phyloP scores from a whole-genome alignment of 129 eudicot genomes.

The Centaurea solstitialis region DNA sequence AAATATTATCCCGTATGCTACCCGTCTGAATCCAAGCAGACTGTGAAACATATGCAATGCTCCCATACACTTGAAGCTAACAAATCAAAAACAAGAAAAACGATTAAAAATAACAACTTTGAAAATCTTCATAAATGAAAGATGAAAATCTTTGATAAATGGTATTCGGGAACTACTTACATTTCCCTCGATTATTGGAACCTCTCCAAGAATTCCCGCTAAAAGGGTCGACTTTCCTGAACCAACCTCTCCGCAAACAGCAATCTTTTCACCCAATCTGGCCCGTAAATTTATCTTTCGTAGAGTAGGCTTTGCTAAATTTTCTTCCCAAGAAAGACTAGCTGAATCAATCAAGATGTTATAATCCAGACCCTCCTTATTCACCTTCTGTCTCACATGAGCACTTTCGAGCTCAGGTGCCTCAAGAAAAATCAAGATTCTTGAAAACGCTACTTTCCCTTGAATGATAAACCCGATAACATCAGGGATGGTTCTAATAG shows the following conservation, averaged over 20 bases:
- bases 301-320: constrained; percentile 58
- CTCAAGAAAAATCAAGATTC: constrained; percentile 82
- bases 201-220: constrained; percentile 93
- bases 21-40: constrained; percentile 99
- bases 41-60: constrained; percentile 88
- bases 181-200: constrained; percentile 66
- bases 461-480: constrained; percentile 87
- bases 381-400: constrained; percentile 48
- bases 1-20: constrained; percentile 77
- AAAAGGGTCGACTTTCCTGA: constrained; percentile 95
- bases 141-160: background rate
- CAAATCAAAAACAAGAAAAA: background rate
- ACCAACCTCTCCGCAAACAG: constrained; percentile 97
- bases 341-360: constrained; percentile 56
- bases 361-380: constrained; percentile 20
- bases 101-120: background rate
- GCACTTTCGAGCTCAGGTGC: constrained; percentile 79
- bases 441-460: constrained; percentile 79
- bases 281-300: constrained; percentile 60
- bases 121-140: background rate
- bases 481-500: constrained; percentile 84
- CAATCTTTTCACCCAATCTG: constrained; percentile 68
- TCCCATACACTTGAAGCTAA: constrained; percentile 76
- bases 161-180: constrained; percentile 51
- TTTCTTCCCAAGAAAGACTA: constrained; percentile 76